Conservation (phyloP, 2,329 filamentous ascomycete species). For the Clonostachys solani region DNA sequence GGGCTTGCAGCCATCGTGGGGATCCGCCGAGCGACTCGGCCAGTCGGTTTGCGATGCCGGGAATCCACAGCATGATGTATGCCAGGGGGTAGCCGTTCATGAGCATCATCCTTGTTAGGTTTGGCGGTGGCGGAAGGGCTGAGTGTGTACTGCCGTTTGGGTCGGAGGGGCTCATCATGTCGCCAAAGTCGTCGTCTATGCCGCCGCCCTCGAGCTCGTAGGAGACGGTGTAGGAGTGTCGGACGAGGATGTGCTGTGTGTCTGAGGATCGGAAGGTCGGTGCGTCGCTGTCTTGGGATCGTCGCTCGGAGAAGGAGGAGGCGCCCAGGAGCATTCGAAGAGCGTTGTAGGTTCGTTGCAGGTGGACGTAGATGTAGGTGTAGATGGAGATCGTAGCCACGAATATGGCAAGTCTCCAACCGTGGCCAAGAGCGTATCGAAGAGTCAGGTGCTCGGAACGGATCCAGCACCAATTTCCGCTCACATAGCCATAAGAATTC, state of each 20-base stretch:
- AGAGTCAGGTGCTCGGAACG: slow-evolving; percentile 17
- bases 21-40: slow-evolving; percentile 4
- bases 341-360: neutral
- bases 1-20: slow-evolving; percentile 10
- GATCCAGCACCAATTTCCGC: slow-evolving; percentile 42
- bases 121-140: slow-evolving; percentile 4
- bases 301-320: too few species aligned
- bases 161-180: neutral
- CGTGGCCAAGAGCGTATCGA: slow-evolving; percentile 35
- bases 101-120: slow-evolving; percentile 22
- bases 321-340: too few species aligned
- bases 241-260: slow-evolving; percentile 4
- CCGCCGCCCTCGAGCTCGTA: slow-evolving; percentile 2
- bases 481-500: slow-evolving; percentile 22
- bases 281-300: too few species aligned
- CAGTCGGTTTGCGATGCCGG: slow-evolving; percentile 16
- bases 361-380: slow-evolving; percentile 24
- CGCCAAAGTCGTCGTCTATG: neutral
- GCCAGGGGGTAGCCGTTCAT: slow-evolving; percentile 29
- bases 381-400: slow-evolving; percentile 29
- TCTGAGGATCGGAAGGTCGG: neutral
- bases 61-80: slow-evolving; percentile 29
- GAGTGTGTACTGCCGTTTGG: slow-evolving; percentile 1
- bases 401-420: slow-evolving; percentile 35
- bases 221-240: slow-evolving; percentile 3